Conservation (phyloP, 1,284 basidiomycete species). For the Trichosporon faecale region DNA sequence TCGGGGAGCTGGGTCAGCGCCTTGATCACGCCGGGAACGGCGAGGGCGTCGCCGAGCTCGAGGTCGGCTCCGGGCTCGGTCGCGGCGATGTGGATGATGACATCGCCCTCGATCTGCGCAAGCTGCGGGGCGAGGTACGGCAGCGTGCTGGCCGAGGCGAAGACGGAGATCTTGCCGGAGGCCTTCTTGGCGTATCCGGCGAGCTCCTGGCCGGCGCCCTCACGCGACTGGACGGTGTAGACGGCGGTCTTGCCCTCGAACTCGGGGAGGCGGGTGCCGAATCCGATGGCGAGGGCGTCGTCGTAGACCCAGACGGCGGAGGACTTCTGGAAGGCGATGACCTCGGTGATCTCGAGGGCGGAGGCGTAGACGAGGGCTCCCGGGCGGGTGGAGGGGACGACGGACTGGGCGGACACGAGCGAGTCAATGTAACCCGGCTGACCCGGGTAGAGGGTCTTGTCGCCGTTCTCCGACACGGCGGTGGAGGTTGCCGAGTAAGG, state of each 20-base stretch:
- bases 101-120: conserved; percentile 61
- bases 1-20: conserved; percentile 64
- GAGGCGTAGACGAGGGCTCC: conserved; percentile 44
- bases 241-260: conserved; percentile 53
- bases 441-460: conserved; percentile 28
- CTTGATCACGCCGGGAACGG: conserved; percentile 54
- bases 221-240: conserved; percentile 73
- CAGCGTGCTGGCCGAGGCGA: conserved; percentile 55
- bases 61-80: conserved; percentile 62
- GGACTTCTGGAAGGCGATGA: conserved; percentile 44
- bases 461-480: conserved; percentile 28
- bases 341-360: conserved; percentile 46
- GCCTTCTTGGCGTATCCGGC: conserved; percentile 65
- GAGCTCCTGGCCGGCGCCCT: conserved; percentile 78
- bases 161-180: conserved; percentile 45
- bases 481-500: conserved; percentile 42
- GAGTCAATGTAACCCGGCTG: conserved; percentile 37
- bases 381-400: conserved; percentile 37
- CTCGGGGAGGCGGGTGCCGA: conserved; percentile 33
- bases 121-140: conserved; percentile 73
- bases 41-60: conserved; percentile 61
- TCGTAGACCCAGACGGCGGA: conserved; percentile 50
- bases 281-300: conserved; percentile 47
- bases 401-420: conserved; percentile 35
- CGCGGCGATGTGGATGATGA: conserved; percentile 75